Evolutionary conservation across 495 filamentous ascomycete genomes (phyloP).

Genomic region (Tetracladium setigerum): DNA sequence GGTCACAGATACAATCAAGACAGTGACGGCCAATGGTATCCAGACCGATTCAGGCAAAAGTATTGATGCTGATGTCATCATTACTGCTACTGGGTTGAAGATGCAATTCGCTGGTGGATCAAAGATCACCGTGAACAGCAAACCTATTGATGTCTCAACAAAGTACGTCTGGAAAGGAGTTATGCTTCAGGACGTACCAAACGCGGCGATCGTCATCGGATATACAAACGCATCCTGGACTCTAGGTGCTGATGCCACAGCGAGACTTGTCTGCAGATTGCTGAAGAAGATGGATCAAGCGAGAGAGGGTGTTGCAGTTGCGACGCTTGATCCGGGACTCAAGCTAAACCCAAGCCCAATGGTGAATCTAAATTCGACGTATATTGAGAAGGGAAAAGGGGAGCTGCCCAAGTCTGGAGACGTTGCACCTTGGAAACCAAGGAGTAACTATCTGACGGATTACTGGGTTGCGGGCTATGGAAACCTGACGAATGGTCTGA

Average conservation of each 20-base stretch:
- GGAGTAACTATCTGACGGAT: slow-evolving; percentile 47
- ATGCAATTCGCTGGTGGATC: slow-evolving; percentile 26
- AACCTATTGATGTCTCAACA: slow-evolving; percentile 13
- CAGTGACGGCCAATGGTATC: slow-evolving; percentile 52
- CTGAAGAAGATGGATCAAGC: slow-evolving; percentile 23
- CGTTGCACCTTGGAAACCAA: slow-evolving; percentile 45
- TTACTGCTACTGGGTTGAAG: slow-evolving; percentile 66
- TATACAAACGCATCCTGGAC: slow-evolving; percentile 37
- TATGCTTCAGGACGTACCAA: slow-evolving; percentile 36
- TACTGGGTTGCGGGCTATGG: slow-evolving; percentile 40
- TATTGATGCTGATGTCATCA: slow-evolving; percentile 61
- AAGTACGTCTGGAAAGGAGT: slow-evolving; percentile 33
- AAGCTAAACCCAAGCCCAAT: slow-evolving; percentile 28
- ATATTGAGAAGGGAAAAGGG: slow-evolving; percentile 22
- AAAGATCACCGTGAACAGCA: slow-evolving; percentile 23
- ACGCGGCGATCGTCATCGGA: slow-evolving; percentile 28
- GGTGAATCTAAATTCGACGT: slow-evolving; percentile 26
- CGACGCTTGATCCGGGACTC: slow-evolving; percentile 19
- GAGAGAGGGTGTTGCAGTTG: slow-evolving; percentile 14
- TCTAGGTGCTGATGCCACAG: slow-evolving; percentile 30
- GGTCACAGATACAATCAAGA: slow-evolving; percentile 62
- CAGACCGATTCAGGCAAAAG: slow-evolving; percentile 45
- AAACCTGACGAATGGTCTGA: slow-evolving; percentile 25
- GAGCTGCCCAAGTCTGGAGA: slow-evolving; percentile 23
- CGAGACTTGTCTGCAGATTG: slow-evolving; percentile 23